Percentiles rank a stretch among this genome's conserved stretches.
phyloP scores from a whole-genome alignment of 148 eudicot species.

The Nyssa sinensis region DNA sequence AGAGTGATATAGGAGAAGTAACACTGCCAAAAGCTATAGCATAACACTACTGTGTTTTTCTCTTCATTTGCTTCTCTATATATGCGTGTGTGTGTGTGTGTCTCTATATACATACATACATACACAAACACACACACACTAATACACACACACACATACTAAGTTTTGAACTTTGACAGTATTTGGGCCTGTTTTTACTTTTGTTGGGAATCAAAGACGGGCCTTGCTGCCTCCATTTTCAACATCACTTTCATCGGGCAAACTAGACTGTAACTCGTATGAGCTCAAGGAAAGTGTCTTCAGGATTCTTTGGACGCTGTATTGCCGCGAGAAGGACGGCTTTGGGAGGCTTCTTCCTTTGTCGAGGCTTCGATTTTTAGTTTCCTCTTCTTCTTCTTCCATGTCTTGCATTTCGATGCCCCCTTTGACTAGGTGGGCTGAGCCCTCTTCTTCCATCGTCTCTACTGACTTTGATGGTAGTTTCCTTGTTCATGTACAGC shows the following conservation, averaged over 20 bases:
- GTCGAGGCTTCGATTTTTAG: neutral
- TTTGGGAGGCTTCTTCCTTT: conserved; percentile 1
- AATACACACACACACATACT: too few species aligned
- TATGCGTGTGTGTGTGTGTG: too few species aligned
- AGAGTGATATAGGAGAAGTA: too few species aligned
- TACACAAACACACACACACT: too few species aligned
- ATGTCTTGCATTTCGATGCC: neutral
- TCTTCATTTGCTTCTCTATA: too few species aligned
- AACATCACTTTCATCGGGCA: neutral
- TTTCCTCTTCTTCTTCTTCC: neutral
- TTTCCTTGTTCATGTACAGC: conserved; percentile 1
- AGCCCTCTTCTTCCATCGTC: conserved; percentile 2
- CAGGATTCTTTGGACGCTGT: neutral
- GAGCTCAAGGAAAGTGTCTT: neutral
- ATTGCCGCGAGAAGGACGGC: neutral
- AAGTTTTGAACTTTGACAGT: too few species aligned
- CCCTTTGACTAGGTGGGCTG: neutral
- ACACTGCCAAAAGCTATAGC: too few species aligned
- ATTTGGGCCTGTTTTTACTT: too few species aligned
- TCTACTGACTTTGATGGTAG: neutral
- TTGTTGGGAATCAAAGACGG: neutral
- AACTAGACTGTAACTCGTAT: neutral
- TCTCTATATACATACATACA: too few species aligned
- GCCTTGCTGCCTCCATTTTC: neutral
- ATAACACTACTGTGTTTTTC: too few species aligned